Conservation (phyloP, 2,329 filamentous ascomycete genomes). For the Xylaria sp. region DNA sequence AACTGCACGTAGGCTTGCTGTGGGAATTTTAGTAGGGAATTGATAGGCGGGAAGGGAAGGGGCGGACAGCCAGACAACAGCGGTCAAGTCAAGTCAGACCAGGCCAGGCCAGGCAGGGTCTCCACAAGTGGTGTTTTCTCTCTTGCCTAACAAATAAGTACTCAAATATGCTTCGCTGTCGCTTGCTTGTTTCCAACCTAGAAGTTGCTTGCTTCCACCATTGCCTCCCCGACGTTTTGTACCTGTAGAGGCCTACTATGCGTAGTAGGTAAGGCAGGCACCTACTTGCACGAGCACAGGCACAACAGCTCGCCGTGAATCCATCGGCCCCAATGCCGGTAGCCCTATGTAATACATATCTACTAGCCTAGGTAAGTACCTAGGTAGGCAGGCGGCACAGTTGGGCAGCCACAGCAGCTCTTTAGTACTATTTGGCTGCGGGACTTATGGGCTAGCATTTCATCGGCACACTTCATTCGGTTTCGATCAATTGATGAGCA, state of each 20-base stretch:
- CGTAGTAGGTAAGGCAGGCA: background rate
- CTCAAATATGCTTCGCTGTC: constrained; percentile 25
- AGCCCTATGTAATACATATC: background rate
- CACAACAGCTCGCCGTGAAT: background rate
- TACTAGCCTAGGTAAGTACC: background rate
- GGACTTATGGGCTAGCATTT: background rate
- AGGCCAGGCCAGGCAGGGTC: constrained; percentile 18
- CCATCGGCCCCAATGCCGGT: background rate
- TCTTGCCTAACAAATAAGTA: background rate
- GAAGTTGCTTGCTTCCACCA: constrained; percentile 2
- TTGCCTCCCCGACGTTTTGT: background rate
- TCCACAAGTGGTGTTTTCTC: constrained; percentile 20
- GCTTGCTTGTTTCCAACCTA: constrained; percentile 1
- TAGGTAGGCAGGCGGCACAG: background rate
- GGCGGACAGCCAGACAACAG: constrained; percentile 32
- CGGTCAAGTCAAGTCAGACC: constrained; percentile 27
- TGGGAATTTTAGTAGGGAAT: background rate
- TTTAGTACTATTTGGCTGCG: background rate
- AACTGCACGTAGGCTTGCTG: background rate
- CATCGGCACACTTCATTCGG: background rate
- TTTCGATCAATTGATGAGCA: background rate
- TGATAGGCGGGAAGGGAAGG: background rate
- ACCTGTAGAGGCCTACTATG: background rate
- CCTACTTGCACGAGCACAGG: background rate
- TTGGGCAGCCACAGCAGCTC: constrained; percentile 31